A percentile compares a stretch with the other conserved stretches of the same genome.
phyloP scores from a whole-genome alignment of 768 basidiomycete genomes.

The Astraeus odoratus region DNA sequence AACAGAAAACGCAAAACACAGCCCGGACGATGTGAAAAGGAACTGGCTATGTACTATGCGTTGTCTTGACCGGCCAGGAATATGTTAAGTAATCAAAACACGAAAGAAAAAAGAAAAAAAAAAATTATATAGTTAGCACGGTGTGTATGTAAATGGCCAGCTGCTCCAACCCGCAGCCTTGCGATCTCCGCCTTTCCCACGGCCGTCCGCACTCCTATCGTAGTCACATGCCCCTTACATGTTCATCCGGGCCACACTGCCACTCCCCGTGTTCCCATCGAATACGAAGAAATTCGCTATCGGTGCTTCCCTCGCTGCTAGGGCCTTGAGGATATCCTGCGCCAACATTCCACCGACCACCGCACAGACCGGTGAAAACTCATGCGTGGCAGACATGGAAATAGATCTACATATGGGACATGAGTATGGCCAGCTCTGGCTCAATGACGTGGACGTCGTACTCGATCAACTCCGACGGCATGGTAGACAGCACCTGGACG shows the following conservation, averaged over 20 bases:
- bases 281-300: slow-evolving; percentile 90
- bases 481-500: slow-evolving; percentile 50
- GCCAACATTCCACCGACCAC: slow-evolving; percentile 92
- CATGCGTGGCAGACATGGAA: slow-evolving; percentile 66
- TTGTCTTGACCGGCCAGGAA: not conserved
- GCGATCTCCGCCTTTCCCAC: not conserved
- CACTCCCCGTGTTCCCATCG: slow-evolving; percentile 75
- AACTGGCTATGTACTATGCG: too few relatives aligned
- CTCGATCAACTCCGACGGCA: slow-evolving; percentile 60
- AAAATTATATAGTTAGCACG: too few relatives aligned
- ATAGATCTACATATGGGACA: slow-evolving; percentile 3
- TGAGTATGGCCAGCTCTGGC: not conserved
- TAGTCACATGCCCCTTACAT: slow-evolving; percentile 26
- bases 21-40: too few relatives aligned
- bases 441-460: slow-evolving; percentile 23
- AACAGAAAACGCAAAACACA: not conserved
- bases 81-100: too few relatives aligned
- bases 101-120: too few relatives aligned
- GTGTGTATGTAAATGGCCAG: too few relatives aligned
- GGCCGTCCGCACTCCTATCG: not conserved
- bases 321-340: slow-evolving; percentile 89
- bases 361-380: slow-evolving; percentile 91
- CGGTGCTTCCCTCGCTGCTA: slow-evolving; percentile 86
- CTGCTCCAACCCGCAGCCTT: not conserved
- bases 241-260: slow-evolving; percentile 53